phyloP scores from a whole-genome alignment of 371 early-diverging fungal genomes.

The Mortierella polycephala region DNA sequence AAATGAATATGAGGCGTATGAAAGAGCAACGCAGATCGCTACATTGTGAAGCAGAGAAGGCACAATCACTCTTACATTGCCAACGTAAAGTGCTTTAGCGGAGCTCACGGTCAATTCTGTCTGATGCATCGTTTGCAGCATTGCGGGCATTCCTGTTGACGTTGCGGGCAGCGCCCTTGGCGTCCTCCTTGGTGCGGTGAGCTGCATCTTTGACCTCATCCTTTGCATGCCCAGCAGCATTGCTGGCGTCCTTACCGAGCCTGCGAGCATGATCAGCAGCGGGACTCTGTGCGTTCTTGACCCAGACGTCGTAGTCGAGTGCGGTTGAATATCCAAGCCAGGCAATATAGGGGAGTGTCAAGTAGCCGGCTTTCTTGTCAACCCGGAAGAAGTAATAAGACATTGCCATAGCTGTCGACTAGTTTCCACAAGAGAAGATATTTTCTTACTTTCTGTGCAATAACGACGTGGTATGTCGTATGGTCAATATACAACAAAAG shows the following conservation, averaged over 20 bases:
- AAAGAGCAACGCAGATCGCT: no score
- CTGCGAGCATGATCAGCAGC: constrained; percentile 45
- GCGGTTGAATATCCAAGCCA: constrained; percentile 52
- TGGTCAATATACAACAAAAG: no score
- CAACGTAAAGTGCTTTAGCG: constrained; percentile 14
- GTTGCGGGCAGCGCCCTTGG: constrained; percentile 28
- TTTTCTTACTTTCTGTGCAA: neutral
- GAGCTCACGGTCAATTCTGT: constrained; percentile 38
- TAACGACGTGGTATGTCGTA: neutral
- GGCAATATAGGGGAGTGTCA: constrained; percentile 45
- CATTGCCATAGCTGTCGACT: constrained; percentile 29
- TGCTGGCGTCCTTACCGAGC: constrained; percentile 35
- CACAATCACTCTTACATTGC: no score
- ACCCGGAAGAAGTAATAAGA: constrained; percentile 48
- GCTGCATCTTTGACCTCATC: constrained; percentile 22
- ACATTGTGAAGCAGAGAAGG: no score
- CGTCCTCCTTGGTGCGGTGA: constrained; percentile 25
- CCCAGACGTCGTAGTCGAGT: constrained; percentile 47
- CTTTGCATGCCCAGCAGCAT: constrained; percentile 34
- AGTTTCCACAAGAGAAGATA: neutral
- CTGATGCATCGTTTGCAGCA: constrained; percentile 29
- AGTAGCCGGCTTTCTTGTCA: constrained; percentile 37
- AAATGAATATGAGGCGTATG: no score
- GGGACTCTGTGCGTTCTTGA: constrained; percentile 35
- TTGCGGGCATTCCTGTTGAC: constrained; percentile 27